A percentile compares a stretch with the other conserved stretches of the same genome.
Conservation (phyloP, 805 yeast species). For the Cyberlindnera saturnus region DNA sequence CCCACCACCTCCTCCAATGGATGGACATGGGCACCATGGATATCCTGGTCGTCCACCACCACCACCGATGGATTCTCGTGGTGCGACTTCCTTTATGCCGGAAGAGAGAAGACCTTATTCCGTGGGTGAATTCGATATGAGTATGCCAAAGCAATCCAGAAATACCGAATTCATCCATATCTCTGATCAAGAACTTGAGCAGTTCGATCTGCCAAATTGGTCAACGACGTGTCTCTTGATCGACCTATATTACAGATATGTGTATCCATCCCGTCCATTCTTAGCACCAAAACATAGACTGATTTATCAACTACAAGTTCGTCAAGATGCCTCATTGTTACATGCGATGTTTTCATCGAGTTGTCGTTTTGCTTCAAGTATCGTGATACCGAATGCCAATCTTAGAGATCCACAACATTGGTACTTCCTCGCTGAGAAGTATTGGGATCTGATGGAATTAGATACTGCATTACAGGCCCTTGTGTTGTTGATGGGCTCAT, state of each 20-base stretch:
- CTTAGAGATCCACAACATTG: conserved; percentile 31
- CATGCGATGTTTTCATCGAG: conserved; percentile 32
- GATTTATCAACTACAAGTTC: conserved; percentile 25
- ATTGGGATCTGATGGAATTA: conserved; percentile 26
- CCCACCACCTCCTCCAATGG: background rate
- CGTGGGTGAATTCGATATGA: conserved; percentile 2
- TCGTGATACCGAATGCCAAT: conserved; percentile 20
- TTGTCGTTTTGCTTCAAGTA: conserved; percentile 27
- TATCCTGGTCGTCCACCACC: background rate
- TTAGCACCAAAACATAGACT: conserved; percentile 31
- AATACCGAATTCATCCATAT: conserved; percentile 14
- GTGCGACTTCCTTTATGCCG: background rate
- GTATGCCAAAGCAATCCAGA: conserved; percentile 7
- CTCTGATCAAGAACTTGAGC: conserved; percentile 25
- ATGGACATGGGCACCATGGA: no score
- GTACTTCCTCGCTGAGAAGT: conserved; percentile 29
- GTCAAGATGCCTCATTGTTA: conserved; percentile 25
- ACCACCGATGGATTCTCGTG: background rate
- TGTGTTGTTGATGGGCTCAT: conserved; percentile 25
- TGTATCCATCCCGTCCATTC: conserved; percentile 31
- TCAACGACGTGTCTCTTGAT: conserved; percentile 27
- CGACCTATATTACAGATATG: conserved; percentile 35
- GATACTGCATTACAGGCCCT: conserved; percentile 24
- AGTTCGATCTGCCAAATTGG: conserved; percentile 33
- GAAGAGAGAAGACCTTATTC: conserved; percentile 7